A percentile compares a stretch with the other conserved stretches of the same genome.
Conservation (phyloP, 2,329 filamentous ascomycete genomes). For the Xylariaceae sp. region DNA sequence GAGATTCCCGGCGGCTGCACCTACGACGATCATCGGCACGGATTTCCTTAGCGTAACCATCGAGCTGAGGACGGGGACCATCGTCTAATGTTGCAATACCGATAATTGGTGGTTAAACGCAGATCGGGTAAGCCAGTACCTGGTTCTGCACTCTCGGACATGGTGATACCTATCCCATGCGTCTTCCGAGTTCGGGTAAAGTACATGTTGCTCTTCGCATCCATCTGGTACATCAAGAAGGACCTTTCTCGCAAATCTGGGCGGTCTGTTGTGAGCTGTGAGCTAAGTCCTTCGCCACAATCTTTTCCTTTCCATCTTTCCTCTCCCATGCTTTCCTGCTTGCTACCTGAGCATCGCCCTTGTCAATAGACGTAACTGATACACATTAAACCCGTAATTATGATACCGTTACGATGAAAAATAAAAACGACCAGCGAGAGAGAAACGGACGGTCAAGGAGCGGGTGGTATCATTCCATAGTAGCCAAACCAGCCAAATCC, state of each 20-base stretch:
- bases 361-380: constrained; percentile 10
- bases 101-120: background rate
- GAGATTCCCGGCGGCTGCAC: background rate
- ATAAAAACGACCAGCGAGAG: background rate
- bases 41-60: background rate
- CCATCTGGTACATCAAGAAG: constrained; percentile 3
- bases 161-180: background rate
- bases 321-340: constrained; percentile 8
- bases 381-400: constrained; percentile 11
- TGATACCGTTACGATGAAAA: constrained; percentile 12
- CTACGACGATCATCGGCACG: background rate
- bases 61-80: background rate
- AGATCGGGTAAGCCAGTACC: background rate
- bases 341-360: constrained; percentile 4
- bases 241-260: background rate
- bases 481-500: constrained; percentile 17
- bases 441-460: constrained; percentile 3
- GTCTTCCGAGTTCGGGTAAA: background rate
- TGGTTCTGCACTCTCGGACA: background rate
- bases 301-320: constrained; percentile 5
- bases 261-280: background rate
- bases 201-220: background rate
- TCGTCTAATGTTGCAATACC: background rate
- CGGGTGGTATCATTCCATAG: constrained; percentile 13
- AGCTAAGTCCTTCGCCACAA: constrained; percentile 8